Conservation (phyloP, 1,284 basidiomycete genomes). For the Tilletia setariae region DNA sequence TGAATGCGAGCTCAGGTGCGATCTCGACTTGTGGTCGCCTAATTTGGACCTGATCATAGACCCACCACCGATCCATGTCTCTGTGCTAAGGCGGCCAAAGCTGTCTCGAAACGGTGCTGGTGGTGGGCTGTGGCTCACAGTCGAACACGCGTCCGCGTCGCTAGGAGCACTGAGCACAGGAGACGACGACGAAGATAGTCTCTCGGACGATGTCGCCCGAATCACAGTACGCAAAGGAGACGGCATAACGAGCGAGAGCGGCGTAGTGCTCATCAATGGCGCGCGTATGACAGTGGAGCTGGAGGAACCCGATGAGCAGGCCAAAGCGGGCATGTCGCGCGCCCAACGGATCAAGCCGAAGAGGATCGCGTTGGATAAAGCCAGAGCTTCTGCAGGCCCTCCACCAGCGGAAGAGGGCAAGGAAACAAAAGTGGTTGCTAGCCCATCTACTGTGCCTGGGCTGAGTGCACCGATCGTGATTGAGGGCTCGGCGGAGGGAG, state of each 20-base stretch:
- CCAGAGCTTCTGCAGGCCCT: conserved; percentile 58
- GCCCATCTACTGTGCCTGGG: neutral
- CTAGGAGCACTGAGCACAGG: conserved; percentile 57
- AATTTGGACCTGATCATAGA: conserved; percentile 88
- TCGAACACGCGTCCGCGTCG: conserved; percentile 78
- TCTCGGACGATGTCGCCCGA: conserved; percentile 65
- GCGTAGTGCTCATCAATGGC: conserved; percentile 84
- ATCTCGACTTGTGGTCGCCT: conserved; percentile 83
- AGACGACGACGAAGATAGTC: conserved; percentile 1
- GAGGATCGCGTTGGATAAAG: conserved; percentile 84
- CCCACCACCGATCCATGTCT: conserved; percentile 81
- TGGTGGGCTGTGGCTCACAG: conserved; percentile 92
- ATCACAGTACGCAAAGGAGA: conserved; percentile 67
- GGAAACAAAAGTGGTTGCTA: conserved; percentile 13
- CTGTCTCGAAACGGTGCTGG: conserved; percentile 71
- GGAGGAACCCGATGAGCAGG: conserved; percentile 75
- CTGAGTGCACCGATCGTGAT: conserved; percentile 1
- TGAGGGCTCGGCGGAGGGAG: neutral
- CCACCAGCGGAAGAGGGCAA: conserved; percentile 52
- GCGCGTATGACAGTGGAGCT: conserved; percentile 79
- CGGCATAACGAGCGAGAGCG: conserved; percentile 63
- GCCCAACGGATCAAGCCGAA: conserved; percentile 81
- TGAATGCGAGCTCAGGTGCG: conserved; percentile 91
- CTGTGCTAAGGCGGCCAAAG: conserved; percentile 79
- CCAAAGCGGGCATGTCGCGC: conserved; percentile 74